A percentile compares a stretch with the other conserved stretches of the same genome.
Conservation (phyloP, 192 early-diverging fungal genomes). For the Chytriomyces sp. region DNA sequence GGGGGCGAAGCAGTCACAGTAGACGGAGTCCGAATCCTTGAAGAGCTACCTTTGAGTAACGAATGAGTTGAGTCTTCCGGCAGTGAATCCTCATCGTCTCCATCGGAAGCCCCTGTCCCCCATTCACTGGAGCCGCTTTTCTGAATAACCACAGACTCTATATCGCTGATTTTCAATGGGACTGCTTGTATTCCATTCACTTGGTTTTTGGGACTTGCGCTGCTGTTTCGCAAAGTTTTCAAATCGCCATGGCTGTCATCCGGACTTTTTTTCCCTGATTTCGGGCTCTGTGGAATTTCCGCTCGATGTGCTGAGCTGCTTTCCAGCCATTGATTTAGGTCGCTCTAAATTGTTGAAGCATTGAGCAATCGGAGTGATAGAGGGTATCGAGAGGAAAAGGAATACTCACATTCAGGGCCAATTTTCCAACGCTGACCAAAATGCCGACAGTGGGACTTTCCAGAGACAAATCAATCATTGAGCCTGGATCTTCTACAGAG, state of each 20-base stretch:
- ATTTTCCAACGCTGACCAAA: slow-evolving; percentile 41
- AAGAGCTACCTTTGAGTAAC: neutral
- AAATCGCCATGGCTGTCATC: slow-evolving; percentile 11
- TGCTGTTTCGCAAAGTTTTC: slow-evolving; percentile 14
- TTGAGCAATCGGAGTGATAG: neutral
- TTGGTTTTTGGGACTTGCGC: neutral
- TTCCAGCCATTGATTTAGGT: slow-evolving; percentile 47
- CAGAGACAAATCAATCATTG: slow-evolving; percentile 32
- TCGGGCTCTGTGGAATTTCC: slow-evolving; percentile 30
- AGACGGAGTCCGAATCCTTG: neutral
- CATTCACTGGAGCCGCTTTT: neutral
- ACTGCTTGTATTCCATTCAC: no score
- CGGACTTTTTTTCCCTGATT: neutral
- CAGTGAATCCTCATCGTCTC: slow-evolving; percentile 8
- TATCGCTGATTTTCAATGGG: neutral
- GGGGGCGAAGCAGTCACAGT: neutral
- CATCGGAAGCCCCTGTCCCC: neutral
- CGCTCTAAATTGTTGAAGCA: slow-evolving; percentile 14
- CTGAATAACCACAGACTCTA: neutral
- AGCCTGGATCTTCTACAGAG: slow-evolving; percentile 47
- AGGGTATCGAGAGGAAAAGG: neutral
- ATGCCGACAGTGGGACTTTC: slow-evolving; percentile 54
- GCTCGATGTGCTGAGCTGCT: slow-evolving; percentile 40
- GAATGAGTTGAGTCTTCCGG: neutral
- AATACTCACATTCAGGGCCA: slow-evolving; percentile 43